Base-by-base conservation (phyloP, 345 rosid genomes). In the Xanthoceras sorbifolium region DNA sequence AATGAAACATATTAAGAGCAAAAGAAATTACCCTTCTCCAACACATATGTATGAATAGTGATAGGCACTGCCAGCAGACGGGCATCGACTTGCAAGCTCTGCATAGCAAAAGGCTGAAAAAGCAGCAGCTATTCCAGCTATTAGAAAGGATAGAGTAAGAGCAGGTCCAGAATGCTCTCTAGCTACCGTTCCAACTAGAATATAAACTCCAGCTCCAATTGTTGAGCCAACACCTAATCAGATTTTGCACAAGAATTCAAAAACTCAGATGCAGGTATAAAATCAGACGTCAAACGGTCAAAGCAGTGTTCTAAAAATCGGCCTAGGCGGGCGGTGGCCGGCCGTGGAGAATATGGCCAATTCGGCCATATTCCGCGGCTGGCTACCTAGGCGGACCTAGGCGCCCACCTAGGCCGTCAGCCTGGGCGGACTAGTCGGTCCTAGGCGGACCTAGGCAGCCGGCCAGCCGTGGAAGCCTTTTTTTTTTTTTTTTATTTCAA, bases 61-160 rank as follows among this genome's bases (percentile, higher is more conserved):
- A 87, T 96, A 96, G 67, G 99, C 99, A 86, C 99, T 96, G 76
- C 99, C 99, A 73, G 99, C 99, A 72, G 99, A 96, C 1, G 99
- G 99, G 74, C 97, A 96, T 0, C 98, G 94, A 80, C 91, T 83
- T 62, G 98, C 92, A 55, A 96, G 97, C 84, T 96, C 99, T 0
- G 99, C 99, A 79, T 96, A 96, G 80, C 99, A 96, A 79, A 93
- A 92, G 1, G 99, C 97, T 0, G 99, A 93, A 73, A 96, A 94
- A 67, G 97, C 94, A 61, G 99, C 94, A 8, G 99, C 98, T 14
- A 92, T 79, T 57, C 98, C 99, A 81, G 99, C 99, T 44, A 93
- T 88, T 46, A 96, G 86, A 82, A 96, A 96, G 0, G 99, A 92
- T 65, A 96, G 80, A 76, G 97, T 79, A 66, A 93, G 97, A 64